Conservation (phyloP, 176 grass and related monocot species). For the Triticum aestivum region IWGSC_CS_RefSeq_v2.1 NC_057810.1:81548495-81548994, state of each 20-base stretch:
- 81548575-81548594: background rate
- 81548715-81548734: background rate
- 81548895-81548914: background rate
- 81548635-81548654: background rate
- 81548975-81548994: background rate
- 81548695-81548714: background rate
- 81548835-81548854: background rate
- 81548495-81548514: slow-evolving; percentile 88
- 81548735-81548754: background rate
- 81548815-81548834: background rate
- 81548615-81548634: background rate
- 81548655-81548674: background rate
- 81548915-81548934: background rate
- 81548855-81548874: background rate
- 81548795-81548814: background rate
- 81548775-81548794: background rate
- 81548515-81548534: slow-evolving; percentile 82
- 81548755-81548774: background rate
- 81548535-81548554: background rate
- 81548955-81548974: background rate
- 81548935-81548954: background rate
- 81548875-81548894: background rate
- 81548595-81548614: background rate
- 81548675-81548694: background rate
- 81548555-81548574: background rate